phyloP scores from a whole-genome alignment of 805 yeast genomes.

The Nakazawaea sp. region DNA sequence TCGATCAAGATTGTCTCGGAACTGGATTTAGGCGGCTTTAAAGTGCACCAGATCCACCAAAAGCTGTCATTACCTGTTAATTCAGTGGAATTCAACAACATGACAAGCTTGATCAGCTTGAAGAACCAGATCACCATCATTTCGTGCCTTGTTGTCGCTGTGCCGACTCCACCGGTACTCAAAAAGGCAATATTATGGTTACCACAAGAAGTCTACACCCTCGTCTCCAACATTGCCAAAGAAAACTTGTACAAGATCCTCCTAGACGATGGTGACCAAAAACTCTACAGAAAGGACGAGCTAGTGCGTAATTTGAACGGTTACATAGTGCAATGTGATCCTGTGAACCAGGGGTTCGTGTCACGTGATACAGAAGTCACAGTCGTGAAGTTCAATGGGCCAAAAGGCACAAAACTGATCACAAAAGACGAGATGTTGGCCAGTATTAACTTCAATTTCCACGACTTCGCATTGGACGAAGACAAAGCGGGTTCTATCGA shows the following conservation, averaged over 20 bases:
- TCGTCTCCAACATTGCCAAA: conserved; percentile 29
- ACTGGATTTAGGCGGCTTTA: conserved; percentile 17
- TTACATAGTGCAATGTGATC: conserved; percentile 57
- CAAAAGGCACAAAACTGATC: conserved; percentile 3
- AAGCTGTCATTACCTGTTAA: conserved; percentile 19
- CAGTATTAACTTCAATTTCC: not conserved
- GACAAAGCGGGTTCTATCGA: not conserved
- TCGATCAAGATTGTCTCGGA: conserved; percentile 20
- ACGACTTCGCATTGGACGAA: conserved; percentile 1
- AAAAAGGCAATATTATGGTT: conserved; percentile 32
- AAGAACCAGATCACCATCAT: conserved; percentile 36
- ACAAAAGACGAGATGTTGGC: conserved; percentile 5
- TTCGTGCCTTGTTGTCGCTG: conserved; percentile 28
- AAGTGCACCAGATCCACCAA: conserved; percentile 28
- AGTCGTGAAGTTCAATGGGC: conserved; percentile 31
- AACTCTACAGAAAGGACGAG: conserved; percentile 36
- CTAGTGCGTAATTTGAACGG: conserved; percentile 39
- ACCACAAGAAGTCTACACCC: conserved; percentile 39
- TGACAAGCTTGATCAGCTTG: conserved; percentile 25
- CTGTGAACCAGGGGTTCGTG: conserved; percentile 61
- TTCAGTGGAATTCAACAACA: conserved; percentile 32
- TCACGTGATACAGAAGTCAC: conserved; percentile 42
- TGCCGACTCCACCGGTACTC: conserved; percentile 25
- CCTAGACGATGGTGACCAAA: conserved; percentile 25
- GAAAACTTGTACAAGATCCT: conserved; percentile 26